Evolutionary conservation across 1,284 basidiomycete genomes (phyloP).

Genomic region (Pseudozyma sp.): DNA sequence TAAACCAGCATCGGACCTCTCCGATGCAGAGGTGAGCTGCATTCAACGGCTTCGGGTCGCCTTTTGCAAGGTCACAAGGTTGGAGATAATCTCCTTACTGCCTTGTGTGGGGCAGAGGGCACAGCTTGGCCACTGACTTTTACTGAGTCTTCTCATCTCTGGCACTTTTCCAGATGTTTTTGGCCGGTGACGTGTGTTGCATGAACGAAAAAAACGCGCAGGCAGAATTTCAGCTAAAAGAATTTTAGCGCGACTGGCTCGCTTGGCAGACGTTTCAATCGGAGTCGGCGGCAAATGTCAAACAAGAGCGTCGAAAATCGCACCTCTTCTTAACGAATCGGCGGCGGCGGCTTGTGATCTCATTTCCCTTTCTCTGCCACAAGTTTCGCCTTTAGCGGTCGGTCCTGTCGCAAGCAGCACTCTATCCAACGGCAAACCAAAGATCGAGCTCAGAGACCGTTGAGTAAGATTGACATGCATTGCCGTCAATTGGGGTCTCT

Average conservation of each 20-base stretch:
- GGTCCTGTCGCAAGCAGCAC: not conserved
- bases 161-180: not conserved
- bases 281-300: slow-evolving; percentile 22
- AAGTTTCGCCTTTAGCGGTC: not conserved
- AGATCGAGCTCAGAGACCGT: no score
- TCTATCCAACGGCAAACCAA: not conserved
- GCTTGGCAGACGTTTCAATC: slow-evolving; percentile 2
- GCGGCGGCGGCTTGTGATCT: slow-evolving; percentile 22
- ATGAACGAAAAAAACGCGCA: slow-evolving; percentile 5
- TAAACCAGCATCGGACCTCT: not conserved
- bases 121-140: not conserved
- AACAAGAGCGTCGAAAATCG: not conserved
- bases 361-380: not conserved
- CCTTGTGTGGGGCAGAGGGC: not conserved
- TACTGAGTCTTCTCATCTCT: not conserved
- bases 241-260: slow-evolving; percentile 4
- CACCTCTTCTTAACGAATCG: slow-evolving; percentile 11
- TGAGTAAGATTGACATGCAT: no score
- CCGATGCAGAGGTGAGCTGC: not conserved
- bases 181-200: slow-evolving; percentile 23
- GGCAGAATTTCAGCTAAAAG: not conserved
- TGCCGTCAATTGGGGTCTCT: no score
- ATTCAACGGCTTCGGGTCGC: not conserved
- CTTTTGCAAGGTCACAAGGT: slow-evolving; percentile 7
- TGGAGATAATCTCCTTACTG: not conserved